A percentile compares a stretch with the other conserved stretches of the same genome.
These are phyloP conservation scores for Neoascochyta sp. DNA, from an alignment of 2,329 filamentous ascomycete genomes.

Conservation along the genomic window DNA sequence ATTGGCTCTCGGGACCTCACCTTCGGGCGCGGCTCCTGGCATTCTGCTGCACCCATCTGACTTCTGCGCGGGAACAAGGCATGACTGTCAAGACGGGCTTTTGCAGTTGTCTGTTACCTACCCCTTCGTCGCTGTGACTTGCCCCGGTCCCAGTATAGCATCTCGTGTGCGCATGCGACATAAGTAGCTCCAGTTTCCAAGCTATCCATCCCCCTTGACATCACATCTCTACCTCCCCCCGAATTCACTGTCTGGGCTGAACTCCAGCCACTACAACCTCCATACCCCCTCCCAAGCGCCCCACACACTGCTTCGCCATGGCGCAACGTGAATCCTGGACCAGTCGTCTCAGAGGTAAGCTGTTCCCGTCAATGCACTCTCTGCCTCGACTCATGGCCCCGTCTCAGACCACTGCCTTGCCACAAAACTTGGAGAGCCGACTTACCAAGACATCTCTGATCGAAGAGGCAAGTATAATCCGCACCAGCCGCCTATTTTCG, in stretches of 20 bases:
- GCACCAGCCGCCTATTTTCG: neutral
- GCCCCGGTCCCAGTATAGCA: too few relatives aligned
- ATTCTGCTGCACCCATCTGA: conserved; percentile 13
- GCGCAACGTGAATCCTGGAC: conserved; percentile 19
- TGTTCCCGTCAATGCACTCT: conserved; percentile 1
- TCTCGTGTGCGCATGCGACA: too few relatives aligned
- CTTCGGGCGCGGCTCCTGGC: conserved; percentile 13
- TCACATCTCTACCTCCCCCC: too few relatives aligned
- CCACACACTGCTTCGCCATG: conserved; percentile 17
- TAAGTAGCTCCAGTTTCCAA: conserved; percentile 7
- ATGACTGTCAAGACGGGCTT: conserved; percentile 18
- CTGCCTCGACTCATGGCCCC: neutral
- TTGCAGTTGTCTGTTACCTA: conserved; percentile 12
- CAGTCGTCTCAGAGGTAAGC: conserved; percentile 28
- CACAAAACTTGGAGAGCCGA: conserved; percentile 22
- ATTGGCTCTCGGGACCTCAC: conserved; percentile 16
- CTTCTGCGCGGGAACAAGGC: conserved; percentile 12
- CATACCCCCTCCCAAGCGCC: too few relatives aligned
- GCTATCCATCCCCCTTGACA: too few relatives aligned
- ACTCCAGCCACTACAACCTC: too few relatives aligned
- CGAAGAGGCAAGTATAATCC: conserved; percentile 28
- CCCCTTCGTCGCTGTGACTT: conserved; percentile 7
- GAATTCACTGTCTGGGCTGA: too few relatives aligned
- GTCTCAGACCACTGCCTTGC: conserved; percentile 34
- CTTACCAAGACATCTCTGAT: conserved; percentile 37